These are phyloP conservation scores for Coemansia sp. DNA, from an alignment of 192 early-diverging fungal species.

Conservation along the genomic window DNA sequence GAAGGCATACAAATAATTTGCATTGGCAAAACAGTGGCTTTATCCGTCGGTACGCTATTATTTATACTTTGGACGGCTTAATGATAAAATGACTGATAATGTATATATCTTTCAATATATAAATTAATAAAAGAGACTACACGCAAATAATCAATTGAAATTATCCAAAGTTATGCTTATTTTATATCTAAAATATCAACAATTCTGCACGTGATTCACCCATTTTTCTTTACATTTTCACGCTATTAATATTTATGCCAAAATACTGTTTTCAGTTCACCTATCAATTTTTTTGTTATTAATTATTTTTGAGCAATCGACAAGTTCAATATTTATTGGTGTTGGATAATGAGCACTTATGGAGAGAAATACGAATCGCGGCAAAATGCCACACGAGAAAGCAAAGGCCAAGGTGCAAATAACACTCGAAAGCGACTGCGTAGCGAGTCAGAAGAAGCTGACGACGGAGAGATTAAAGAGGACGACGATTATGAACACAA, in stretches of 20 bases:
- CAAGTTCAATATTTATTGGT: too few species aligned
- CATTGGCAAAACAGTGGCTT: not conserved
- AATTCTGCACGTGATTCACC: not conserved
- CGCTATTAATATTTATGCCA: not conserved
- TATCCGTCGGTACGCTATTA: not conserved
- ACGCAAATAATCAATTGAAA: too few species aligned
- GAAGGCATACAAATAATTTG: not conserved
- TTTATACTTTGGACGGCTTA: not conserved
- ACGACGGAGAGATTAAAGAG: conserved; percentile 31
- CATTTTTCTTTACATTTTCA: not conserved
- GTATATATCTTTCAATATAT: not conserved
- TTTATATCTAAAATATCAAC: not conserved
- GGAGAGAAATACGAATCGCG: conserved; percentile 55
- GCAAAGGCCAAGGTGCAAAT: not conserved
- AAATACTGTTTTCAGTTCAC: not conserved
- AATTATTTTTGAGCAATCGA: not conserved
- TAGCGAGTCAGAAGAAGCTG: conserved; percentile 33
- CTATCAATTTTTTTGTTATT: not conserved
- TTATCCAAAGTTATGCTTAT: not conserved
- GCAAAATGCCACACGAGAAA: conserved; percentile 37
- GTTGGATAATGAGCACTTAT: conserved; percentile 35
- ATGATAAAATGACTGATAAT: not conserved
- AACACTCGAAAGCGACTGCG: conserved; percentile 34
- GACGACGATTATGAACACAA: conserved; percentile 20
- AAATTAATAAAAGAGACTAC: not conserved